Evolutionary conservation across 2,329 filamentous ascomycete species (phyloP).

Genomic region (Clonostachys rhizophaga): DNA sequence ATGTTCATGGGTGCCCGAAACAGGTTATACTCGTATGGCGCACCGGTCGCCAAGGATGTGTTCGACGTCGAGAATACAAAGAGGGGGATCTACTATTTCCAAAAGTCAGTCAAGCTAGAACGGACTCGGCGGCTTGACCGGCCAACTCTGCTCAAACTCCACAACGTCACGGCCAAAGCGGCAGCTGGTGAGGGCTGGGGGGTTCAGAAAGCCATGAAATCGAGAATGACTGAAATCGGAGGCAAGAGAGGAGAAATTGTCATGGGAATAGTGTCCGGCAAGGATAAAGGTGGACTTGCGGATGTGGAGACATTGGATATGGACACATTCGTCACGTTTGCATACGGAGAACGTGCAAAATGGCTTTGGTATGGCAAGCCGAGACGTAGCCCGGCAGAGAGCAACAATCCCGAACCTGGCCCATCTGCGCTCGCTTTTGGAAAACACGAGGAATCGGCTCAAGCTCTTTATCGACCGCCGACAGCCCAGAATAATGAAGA

Average conservation of each 20-base stretch:
- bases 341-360: constrained; percentile 78
- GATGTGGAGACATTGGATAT: constrained; percentile 92
- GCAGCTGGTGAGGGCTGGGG: constrained; percentile 88
- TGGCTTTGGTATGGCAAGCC: constrained; percentile 95
- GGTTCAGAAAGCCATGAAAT: constrained; percentile 91
- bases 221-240: constrained; percentile 87
- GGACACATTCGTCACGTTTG: constrained; percentile 73
- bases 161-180: constrained; percentile 82
- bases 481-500: constrained; percentile 49
- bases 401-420: constrained; percentile 42
- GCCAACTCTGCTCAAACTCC: constrained; percentile 75
- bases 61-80: constrained; percentile 84
- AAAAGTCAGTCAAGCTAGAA: constrained; percentile 80
- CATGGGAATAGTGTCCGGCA: constrained; percentile 85
- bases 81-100: constrained; percentile 80
- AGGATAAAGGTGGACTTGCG: constrained; percentile 83
- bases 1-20: constrained; percentile 88
- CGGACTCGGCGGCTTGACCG: constrained; percentile 77
- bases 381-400: constrained; percentile 52
- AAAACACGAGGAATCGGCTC: constrained; percentile 38
- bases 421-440: constrained; percentile 44
- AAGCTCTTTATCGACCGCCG: constrained; percentile 38
- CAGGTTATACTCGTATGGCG: constrained; percentile 77
- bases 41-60: constrained; percentile 82
- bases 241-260: constrained; percentile 93